phyloP scores from a whole-genome alignment of 2,329 filamentous ascomycete genomes.

The Fusarium pseudograminearum region DNA sequence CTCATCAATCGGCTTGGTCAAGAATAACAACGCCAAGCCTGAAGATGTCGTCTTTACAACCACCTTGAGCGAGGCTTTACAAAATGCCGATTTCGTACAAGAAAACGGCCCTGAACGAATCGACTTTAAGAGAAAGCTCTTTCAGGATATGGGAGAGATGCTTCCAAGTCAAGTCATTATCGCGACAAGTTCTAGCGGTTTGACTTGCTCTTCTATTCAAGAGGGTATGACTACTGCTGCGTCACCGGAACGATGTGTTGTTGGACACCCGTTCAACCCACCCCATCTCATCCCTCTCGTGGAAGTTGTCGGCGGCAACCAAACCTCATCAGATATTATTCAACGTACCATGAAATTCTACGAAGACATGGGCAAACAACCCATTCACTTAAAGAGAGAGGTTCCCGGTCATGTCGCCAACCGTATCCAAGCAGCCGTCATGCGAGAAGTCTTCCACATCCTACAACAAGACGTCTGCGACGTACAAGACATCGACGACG shows the following conservation, averaged over 20 bases:
- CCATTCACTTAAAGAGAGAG: conserved; percentile 25
- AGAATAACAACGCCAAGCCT: conserved; percentile 3
- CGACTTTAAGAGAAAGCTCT: conserved; percentile 17
- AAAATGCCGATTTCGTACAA: conserved; percentile 11
- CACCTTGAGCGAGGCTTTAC: not conserved
- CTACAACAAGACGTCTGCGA: conserved; percentile 15
- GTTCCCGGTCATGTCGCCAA: conserved; percentile 26
- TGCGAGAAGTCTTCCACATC: conserved; percentile 29
- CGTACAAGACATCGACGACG: conserved; percentile 21
- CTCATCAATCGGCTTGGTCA: conserved; percentile 13
- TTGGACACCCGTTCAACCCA: conserved; percentile 22
- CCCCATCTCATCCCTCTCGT: conserved; percentile 25
- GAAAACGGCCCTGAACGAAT: conserved; percentile 24
- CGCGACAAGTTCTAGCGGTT: conserved; percentile 17
- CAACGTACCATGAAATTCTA: conserved; percentile 13
- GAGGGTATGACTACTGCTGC: conserved; percentile 12
- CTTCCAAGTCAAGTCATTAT: conserved; percentile 3
- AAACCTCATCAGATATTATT: not conserved
- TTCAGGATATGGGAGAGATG: conserved; percentile 14
- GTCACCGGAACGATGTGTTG: conserved; percentile 12
- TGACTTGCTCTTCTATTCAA: conserved; percentile 24
- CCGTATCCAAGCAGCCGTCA: conserved; percentile 25
- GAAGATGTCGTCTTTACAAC: conserved; percentile 30
- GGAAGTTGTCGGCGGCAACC: conserved; percentile 19
- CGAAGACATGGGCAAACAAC: conserved; percentile 6